These are phyloP conservation scores for Castanea crenata DNA, from an alignment of 306 rosid species.

Conservation along the genomic window DNA sequence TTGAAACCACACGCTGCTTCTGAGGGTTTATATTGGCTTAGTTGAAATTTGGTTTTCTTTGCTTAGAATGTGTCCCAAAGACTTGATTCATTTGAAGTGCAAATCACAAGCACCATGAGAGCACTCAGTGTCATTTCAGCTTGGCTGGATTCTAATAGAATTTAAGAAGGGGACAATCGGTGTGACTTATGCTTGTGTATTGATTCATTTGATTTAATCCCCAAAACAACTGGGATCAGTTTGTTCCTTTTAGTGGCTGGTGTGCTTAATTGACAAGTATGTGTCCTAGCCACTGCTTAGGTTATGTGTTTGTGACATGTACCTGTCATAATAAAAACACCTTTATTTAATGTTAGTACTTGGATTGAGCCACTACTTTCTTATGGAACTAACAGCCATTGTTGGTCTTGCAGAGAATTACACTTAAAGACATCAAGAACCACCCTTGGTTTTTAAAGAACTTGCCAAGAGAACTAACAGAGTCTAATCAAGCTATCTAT, in stretches of 20 bases:
- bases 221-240: not conserved
- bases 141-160: no score
- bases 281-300: no score
- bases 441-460: constrained; percentile 89
- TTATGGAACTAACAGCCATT: constrained; percentile 17
- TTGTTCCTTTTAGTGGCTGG: not conserved
- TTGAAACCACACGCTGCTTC: no score
- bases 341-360: constrained; percentile 11
- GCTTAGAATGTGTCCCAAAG: no score
- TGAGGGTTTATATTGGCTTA: no score
- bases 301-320: not conserved
- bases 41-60: no score
- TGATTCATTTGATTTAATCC: no score
- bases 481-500: constrained; percentile 60
- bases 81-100: no score
- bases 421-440: constrained; percentile 68
- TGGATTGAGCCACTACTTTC: not conserved
- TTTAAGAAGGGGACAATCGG: no score
- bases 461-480: constrained; percentile 78
- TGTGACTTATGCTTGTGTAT: no score
- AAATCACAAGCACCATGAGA: no score
- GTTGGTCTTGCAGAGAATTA: constrained; percentile 52
- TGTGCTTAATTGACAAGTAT: not conserved
- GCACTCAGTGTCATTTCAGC: no score
- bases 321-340: not conserved